A percentile compares a stretch with the other conserved stretches of the same genome.
phyloP scores from a whole-genome alignment of 1,284 basidiomycete species.

The Phellopilus nigrolimitatus region DNA sequence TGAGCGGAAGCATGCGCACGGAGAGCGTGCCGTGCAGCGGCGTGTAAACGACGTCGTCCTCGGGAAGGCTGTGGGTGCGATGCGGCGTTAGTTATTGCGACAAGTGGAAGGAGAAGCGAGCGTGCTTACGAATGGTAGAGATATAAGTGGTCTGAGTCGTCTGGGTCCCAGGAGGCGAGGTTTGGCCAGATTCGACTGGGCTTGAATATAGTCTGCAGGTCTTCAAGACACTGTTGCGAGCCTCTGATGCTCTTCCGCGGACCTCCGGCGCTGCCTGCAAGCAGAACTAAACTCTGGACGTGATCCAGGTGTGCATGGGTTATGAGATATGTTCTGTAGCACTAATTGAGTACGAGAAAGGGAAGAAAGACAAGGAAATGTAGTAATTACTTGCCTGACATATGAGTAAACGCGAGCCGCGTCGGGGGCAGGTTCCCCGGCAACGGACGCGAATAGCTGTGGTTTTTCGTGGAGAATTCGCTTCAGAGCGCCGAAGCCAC shows the following conservation, averaged over 20 bases:
- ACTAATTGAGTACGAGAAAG: neutral
- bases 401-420: slow-evolving; percentile 56
- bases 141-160: slow-evolving; percentile 49
- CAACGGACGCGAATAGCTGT: slow-evolving; percentile 41
- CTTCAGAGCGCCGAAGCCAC: slow-evolving; percentile 62
- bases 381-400: slow-evolving; percentile 39
- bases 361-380: neutral
- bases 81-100: slow-evolving; percentile 3
- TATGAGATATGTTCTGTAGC: slow-evolving; percentile 61
- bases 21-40: slow-evolving; percentile 51
- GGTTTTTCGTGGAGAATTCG: slow-evolving; percentile 49
- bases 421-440: slow-evolving; percentile 18
- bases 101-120: slow-evolving; percentile 31
- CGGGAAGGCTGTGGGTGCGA: neutral
- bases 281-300: slow-evolving; percentile 67
- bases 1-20: slow-evolving; percentile 62
- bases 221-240: slow-evolving; percentile 54
- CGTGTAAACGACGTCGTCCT: slow-evolving; percentile 40
- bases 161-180: slow-evolving; percentile 68
- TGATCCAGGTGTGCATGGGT: slow-evolving; percentile 85
- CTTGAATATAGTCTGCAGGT: slow-evolving; percentile 69
- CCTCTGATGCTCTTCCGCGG: slow-evolving; percentile 62
- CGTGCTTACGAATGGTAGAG: slow-evolving; percentile 54
- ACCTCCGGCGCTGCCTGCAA: slow-evolving; percentile 66
- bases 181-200: slow-evolving; percentile 77